A percentile compares a stretch with the other conserved stretches of the same genome.
Evolutionary conservation across 768 basidiomycete species (phyloP).

Genomic region (Clavulina sp.): DNA sequence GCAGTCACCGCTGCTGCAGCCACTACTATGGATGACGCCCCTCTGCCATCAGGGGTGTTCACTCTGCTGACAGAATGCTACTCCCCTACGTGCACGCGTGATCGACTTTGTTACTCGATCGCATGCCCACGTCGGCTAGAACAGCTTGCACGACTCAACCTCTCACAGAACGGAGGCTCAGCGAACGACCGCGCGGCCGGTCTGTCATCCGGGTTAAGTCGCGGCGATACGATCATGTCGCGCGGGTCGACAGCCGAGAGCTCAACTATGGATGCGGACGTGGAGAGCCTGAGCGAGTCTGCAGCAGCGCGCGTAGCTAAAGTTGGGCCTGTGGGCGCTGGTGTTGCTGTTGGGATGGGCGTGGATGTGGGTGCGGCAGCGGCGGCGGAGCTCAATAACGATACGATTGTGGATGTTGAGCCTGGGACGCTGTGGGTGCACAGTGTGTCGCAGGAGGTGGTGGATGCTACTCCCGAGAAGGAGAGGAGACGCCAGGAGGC

Average conservation of each 20-base stretch:
- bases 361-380: constrained; percentile 1
- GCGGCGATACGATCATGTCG: too few species aligned
- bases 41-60: constrained; percentile 82
- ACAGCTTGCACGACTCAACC: constrained; percentile 84
- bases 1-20: neutral
- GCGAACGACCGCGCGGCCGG: too few species aligned
- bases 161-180: constrained; percentile 85
- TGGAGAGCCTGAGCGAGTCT: constrained; percentile 66
- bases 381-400: neutral
- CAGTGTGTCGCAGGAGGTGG: constrained; percentile 85
- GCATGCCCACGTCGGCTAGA: constrained; percentile 88
- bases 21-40: constrained; percentile 10
- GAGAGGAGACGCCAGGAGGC: constrained; percentile 96
- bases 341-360: neutral
- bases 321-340: neutral
- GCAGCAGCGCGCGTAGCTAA: constrained; percentile 22
- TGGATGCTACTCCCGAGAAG: constrained; percentile 75
- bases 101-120: constrained; percentile 92
- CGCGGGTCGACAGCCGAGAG: constrained; percentile 65
- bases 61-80: constrained; percentile 95
- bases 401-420: constrained; percentile 35
- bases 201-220: too few species aligned
- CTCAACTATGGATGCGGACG: too few species aligned
- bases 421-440: constrained; percentile 89
- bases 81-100: constrained; percentile 88